Percentiles rank a stretch among this genome's conserved stretches.
These are phyloP conservation scores for Litchi chinensis DNA, from an alignment of 345 rosid species.

Conservation along the genomic window DNA sequence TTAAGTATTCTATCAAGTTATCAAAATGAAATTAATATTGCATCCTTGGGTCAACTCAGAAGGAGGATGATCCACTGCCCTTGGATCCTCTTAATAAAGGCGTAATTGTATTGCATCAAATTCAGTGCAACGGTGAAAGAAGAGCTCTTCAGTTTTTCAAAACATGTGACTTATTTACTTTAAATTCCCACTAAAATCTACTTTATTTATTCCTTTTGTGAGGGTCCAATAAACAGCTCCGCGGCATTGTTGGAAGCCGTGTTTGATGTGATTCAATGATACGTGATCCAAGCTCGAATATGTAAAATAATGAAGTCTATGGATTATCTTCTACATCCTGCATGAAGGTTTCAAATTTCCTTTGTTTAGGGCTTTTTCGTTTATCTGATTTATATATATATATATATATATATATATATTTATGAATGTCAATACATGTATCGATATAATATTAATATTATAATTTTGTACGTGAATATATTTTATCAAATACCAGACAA, in stretches of 20 bases:
- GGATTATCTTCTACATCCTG: background rate
- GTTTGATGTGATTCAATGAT: constrained; percentile 7
- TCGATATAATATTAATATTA: no score
- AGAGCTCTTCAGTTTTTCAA: background rate
- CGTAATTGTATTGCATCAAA: constrained; percentile 26
- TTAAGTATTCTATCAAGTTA: no score
- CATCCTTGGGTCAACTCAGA: constrained; percentile 7
- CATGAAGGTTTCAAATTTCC: background rate
- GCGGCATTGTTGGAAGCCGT: background rate
- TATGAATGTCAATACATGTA: no score
- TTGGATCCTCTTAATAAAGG: background rate
- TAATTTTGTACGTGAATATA: no score
- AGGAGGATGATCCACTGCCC: background rate
- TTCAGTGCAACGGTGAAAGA: constrained; percentile 33
- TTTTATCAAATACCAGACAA: no score
- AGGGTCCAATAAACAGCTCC: background rate
- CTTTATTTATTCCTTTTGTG: background rate
- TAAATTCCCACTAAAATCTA: background rate
- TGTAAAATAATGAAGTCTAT: background rate
- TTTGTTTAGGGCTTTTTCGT: background rate
- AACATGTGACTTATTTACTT: constrained; percentile 2
- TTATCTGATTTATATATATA: no score
- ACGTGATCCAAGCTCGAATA: constrained; percentile 11
- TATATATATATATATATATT: no score
- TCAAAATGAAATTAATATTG: no score